Percentiles rank a stretch among this genome's conserved stretches.
phyloP scores from a whole-genome alignment of 352 stramenopile species.

The Globisporangium viniferum region DNA sequence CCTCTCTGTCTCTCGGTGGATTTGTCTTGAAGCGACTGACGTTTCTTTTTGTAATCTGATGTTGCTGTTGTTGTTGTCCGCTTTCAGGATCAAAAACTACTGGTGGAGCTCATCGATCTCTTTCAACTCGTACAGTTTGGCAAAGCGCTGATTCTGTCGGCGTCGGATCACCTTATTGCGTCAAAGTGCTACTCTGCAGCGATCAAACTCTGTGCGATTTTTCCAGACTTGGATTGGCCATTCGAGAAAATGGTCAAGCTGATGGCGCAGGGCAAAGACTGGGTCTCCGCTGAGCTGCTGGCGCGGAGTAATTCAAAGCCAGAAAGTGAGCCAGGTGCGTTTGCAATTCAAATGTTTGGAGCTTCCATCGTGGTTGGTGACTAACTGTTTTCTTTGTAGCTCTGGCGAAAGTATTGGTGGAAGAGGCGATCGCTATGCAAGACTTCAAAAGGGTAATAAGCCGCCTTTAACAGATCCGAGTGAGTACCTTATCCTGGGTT shows the following conservation, averaged over 20 bases:
- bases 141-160: conserved; percentile 14
- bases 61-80: not conserved
- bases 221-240: conserved; percentile 29
- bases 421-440: conserved; percentile 44
- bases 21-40: not conserved
- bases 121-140: conserved; percentile 45
- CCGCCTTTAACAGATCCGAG: not conserved
- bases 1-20: not conserved
- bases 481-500: not conserved
- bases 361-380: not conserved
- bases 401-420: conserved; percentile 40
- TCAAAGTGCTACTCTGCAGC: conserved; percentile 48
- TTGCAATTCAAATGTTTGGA: not conserved
- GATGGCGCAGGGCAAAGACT: conserved; percentile 57
- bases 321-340: not conserved
- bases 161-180: conserved; percentile 25
- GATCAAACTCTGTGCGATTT: conserved; percentile 46
- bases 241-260: conserved; percentile 28
- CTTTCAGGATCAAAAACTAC: conserved; percentile 46
- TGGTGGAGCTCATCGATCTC: conserved; percentile 58
- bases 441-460: conserved; percentile 57
- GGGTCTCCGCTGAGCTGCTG: conserved; percentile 51
- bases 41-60: not conserved
- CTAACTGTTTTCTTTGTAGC: conserved; percentile 14
- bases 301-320: conserved; percentile 21